phyloP scores from a whole-genome alignment of 2,329 filamentous ascomycete genomes.

The Aureobasidium melanogenum region DNA sequence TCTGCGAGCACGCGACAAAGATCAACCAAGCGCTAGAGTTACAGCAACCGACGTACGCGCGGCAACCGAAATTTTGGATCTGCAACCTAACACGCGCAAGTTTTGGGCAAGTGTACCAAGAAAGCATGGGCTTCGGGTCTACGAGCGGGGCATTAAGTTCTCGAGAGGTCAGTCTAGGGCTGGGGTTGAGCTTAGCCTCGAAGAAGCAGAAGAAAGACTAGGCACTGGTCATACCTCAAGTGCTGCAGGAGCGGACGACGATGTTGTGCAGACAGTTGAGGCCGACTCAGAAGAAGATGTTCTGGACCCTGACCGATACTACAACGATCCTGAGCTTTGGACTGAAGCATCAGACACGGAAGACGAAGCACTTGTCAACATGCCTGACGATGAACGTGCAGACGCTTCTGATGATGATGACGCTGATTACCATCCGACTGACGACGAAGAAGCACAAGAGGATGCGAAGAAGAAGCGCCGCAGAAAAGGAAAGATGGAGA shows the following conservation, averaged over 20 bases:
- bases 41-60: constrained; percentile 41
- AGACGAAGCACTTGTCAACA: constrained; percentile 8
- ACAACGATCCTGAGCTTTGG: constrained; percentile 34
- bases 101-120: constrained; percentile 47
- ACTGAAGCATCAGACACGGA: constrained; percentile 18
- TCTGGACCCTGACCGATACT: constrained; percentile 33
- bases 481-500: neutral
- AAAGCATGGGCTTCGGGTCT: constrained; percentile 44
- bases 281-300: constrained; percentile 24
- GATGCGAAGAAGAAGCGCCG: constrained; percentile 9
- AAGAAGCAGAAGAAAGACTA: constrained; percentile 36
- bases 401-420: neutral
- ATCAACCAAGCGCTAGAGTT: constrained; percentile 20
- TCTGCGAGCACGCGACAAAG: constrained; percentile 42
- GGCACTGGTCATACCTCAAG: constrained; percentile 7
- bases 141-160: constrained; percentile 16
- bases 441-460: constrained; percentile 1
- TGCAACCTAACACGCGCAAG: constrained; percentile 37
- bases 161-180: neutral
- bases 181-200: constrained; percentile 25
- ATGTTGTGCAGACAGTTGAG: constrained; percentile 13
- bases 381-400: neutral
- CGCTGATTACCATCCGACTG: neutral
- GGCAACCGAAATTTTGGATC: constrained; percentile 45
- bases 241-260: neutral